Percentiles rank a stretch among this genome's conserved stretches.
These are phyloP conservation scores for Sporobolomyces phaffii DNA, from an alignment of 768 basidiomycete species.

Conservation along the genomic window DNA sequence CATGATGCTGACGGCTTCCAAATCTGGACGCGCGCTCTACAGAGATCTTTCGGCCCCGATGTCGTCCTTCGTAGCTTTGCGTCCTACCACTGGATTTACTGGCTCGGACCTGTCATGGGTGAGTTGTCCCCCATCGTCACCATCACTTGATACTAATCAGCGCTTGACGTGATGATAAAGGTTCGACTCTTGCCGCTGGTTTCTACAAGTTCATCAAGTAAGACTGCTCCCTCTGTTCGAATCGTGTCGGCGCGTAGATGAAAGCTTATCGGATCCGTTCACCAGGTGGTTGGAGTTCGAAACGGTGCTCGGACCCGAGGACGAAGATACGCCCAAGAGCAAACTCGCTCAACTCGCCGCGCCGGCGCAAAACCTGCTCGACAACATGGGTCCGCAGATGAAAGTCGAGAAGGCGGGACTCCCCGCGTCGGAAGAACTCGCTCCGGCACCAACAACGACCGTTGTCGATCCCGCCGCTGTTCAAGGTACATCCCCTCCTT, in stretches of 20 bases:
- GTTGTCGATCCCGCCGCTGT: not conserved
- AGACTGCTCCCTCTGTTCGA: no score
- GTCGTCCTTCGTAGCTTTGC: slow-evolving; percentile 24
- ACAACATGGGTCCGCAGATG: not conserved
- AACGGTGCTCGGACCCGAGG: slow-evolving; percentile 28
- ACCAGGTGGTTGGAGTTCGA: slow-evolving; percentile 28
- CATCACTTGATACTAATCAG: no score
- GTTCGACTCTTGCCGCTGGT: slow-evolving; percentile 12
- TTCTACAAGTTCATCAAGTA: slow-evolving; percentile 33
- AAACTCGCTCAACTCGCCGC: not conserved
- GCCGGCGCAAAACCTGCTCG: slow-evolving; percentile 2
- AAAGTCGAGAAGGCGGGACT: not conserved
- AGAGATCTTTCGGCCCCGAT: slow-evolving; percentile 27
- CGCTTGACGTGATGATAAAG: no score
- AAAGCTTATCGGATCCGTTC: no score
- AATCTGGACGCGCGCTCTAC: no score
- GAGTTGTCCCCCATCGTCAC: no score
- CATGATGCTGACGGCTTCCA: no score
- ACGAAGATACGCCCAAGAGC: not conserved
- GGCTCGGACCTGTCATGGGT: not conserved
- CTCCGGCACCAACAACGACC: not conserved
- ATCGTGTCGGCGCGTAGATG: no score
- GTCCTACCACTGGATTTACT: slow-evolving; percentile 36
- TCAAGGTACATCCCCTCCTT: not conserved
- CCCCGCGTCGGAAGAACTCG: no score